Conservation (phyloP, 179 eudicot species). For the Spergularia azorica region DNA sequence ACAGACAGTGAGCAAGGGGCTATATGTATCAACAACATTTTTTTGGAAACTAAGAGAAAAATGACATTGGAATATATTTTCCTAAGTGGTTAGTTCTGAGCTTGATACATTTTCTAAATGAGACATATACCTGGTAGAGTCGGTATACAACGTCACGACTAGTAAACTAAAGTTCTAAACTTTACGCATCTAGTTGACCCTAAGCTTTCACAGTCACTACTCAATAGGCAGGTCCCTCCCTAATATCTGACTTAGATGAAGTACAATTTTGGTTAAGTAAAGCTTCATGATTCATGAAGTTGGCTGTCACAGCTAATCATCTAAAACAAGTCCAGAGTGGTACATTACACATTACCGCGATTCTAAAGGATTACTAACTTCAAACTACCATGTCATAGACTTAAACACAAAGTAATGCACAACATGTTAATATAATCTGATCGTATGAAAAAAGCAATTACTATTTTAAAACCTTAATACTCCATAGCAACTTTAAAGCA, state of each 20-base stretch:
- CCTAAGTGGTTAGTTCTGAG: too few species aligned
- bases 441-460: too few species aligned
- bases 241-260: neutral
- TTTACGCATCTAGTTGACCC: neutral
- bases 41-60: too few species aligned
- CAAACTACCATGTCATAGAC: neutral
- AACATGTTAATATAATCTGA: neutral
- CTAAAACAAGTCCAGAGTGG: too few species aligned
- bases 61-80: too few species aligned
- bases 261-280: neutral
- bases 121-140: too few species aligned
- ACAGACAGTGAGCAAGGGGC: neutral
- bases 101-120: too few species aligned
- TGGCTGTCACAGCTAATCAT: conserved; percentile 7
- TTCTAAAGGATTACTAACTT: neutral
- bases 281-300: neutral
- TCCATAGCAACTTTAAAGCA: neutral
- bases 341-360: neutral
- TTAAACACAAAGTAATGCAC: neutral
- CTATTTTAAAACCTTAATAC: too few species aligned
- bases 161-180: neutral
- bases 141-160: too few species aligned
- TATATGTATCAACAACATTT: too few species aligned
- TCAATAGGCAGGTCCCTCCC: neutral
- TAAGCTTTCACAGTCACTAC: neutral